These are phyloP conservation scores for Pestalotiopsis sp. DNA, from an alignment of 2,329 filamentous ascomycete species.

Conservation along the genomic window DNA sequence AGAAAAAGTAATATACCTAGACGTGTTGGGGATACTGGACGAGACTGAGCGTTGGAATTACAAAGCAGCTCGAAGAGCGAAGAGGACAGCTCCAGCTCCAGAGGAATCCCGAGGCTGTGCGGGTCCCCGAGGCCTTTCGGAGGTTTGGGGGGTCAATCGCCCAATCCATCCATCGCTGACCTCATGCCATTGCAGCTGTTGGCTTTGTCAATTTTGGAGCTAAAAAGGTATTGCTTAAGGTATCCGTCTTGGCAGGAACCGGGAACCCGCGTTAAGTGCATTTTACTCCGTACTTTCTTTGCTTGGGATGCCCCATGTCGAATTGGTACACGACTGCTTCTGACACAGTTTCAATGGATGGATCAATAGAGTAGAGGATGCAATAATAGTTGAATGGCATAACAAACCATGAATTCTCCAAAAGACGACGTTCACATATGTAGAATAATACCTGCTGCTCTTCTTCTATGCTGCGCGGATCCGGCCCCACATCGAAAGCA, in stretches of 20 bases:
- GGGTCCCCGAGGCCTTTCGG: slow-evolving; percentile 1
- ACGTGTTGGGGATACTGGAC: neutral
- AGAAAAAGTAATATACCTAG: neutral
- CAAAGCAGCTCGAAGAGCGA: slow-evolving; percentile 3
- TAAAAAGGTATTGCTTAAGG: neutral
- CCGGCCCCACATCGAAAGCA: slow-evolving; percentile 8
- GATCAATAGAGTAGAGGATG: neutral
- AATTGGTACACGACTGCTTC: neutral
- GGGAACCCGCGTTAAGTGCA: neutral
- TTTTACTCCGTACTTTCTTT: neutral
- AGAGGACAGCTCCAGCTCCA: slow-evolving; percentile 1
- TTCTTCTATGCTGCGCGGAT: neutral
- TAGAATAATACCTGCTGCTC: neutral
- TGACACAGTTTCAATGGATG: neutral
- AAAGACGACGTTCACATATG: no score
- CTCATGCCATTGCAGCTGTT: slow-evolving; percentile 10
- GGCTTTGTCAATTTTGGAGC: neutral
- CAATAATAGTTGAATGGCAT: no score
- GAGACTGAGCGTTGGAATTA: neutral
- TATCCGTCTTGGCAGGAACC: slow-evolving; percentile 9
- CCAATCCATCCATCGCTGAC: slow-evolving; percentile 5
- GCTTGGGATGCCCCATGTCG: neutral
- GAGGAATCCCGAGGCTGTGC: slow-evolving; percentile 9
- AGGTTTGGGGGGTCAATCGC: neutral
- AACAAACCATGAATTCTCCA: neutral